Conservation (phyloP, 2,329 filamentous ascomycete species). For the Calonectria hongkongensis region DNA sequence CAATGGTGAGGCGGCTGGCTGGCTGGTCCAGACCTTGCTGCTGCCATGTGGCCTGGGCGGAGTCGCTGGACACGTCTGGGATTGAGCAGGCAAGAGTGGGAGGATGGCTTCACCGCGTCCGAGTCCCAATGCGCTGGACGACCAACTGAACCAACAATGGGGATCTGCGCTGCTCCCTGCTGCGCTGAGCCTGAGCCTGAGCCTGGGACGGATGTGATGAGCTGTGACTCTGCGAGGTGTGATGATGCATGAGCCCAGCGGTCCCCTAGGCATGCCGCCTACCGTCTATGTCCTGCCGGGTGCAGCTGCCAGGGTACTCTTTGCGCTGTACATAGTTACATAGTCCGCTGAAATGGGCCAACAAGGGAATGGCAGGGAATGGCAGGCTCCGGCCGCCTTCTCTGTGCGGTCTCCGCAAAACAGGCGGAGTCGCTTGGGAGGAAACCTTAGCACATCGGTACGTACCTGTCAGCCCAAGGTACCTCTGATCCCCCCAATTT, state of each 20-base stretch:
- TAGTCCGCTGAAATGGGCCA: background rate
- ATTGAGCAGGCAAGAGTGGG: constrained; percentile 7
- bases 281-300: background rate
- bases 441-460: constrained; percentile 5
- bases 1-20: constrained; percentile 10
- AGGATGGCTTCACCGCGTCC: background rate
- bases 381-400: constrained; percentile 17
- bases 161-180: constrained; percentile 5
- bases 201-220: background rate
- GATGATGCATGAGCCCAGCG: constrained; percentile 7
- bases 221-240: no score
- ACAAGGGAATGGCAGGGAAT: background rate
- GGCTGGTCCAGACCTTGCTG: background rate
- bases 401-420: constrained; percentile 4
- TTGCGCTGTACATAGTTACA: background rate
- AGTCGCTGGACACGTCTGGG: constrained; percentile 14
- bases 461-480: constrained; percentile 4
- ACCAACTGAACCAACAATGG: constrained; percentile 7
- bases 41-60: constrained; percentile 11
- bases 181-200: background rate
- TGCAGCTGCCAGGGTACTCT: constrained; percentile 6
- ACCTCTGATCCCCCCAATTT: constrained; percentile 1
- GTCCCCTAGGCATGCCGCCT: no score
- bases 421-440: constrained; percentile 19
- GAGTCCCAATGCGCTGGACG: background rate